Base-by-base conservation (phyloP, 164 flowering plant species). In the Vitis vinifera region DNA sequence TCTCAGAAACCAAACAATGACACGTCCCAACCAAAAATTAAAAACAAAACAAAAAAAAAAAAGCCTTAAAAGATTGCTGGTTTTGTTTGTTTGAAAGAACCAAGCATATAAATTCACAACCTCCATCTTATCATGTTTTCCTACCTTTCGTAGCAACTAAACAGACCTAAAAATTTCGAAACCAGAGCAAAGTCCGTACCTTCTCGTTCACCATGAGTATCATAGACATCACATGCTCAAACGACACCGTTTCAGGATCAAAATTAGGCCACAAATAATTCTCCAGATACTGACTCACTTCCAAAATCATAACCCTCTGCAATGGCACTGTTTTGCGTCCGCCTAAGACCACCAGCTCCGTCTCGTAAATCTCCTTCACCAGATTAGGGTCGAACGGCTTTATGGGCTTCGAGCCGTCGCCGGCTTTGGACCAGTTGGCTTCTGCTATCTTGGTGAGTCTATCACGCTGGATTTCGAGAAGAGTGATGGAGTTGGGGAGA, bases 191-290 rank as follows among this genome's bases (percentile, higher is more conserved):
- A 16, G 14, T n/a, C 0, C 49, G 51, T 77, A 91, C 97, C 98
- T 95, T 96, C 82, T 96, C 98, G 69, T 96, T 96, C 66, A 96
- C 77, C 98, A 96, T 93, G 56, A 96, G 85, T 15, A 96, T 87
- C 92, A 96, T 93, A 1, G 97, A 90, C 97, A 96, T 93, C 3
- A 96, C 89, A 76, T 93, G 99, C 91, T 96, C 98, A 68, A 91
- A 96, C 1, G 88, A 73, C 1, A 98, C 85, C 0, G 82, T 31
- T 4, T 31, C 44, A 31, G 44, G 4, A 6, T 31, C 44, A 6
- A 31, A 31, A 31, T 31, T 31, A 31, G 98, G 98, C 98, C 92
- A 93, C 19, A 96, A 79, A 69, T 93, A 96, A 63, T 93, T 93
- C 89, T 93, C 98, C 83, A 93, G 76, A 67, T 96, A 93, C 90